Evolutionary conservation across 805 yeast species (phyloP).

Genomic region (Starmerella cellae): DNA sequence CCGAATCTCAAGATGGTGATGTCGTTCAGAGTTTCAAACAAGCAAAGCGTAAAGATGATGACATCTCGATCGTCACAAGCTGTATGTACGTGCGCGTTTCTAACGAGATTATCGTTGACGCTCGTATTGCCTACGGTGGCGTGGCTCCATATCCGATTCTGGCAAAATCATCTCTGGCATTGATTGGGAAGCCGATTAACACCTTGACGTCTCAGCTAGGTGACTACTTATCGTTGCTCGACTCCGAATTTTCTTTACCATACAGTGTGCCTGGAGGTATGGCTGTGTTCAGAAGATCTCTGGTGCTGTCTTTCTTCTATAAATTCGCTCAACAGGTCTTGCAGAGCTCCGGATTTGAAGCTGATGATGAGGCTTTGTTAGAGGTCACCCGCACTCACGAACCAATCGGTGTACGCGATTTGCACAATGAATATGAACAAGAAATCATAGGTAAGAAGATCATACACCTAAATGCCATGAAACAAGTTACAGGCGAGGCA

Average conservation of each 20-base stretch:
- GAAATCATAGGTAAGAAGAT: constrained; percentile 31
- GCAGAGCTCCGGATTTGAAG: constrained; percentile 7
- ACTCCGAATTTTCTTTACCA: constrained; percentile 31
- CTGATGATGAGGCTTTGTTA: constrained; percentile 24
- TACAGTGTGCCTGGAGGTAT: constrained; percentile 39
- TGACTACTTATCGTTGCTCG: constrained; percentile 19
- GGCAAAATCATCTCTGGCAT: constrained; percentile 28
- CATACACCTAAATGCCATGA: constrained; percentile 35
- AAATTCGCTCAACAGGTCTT: constrained; percentile 31
- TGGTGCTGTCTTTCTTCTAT: constrained; percentile 36
- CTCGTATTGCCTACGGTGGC: constrained; percentile 35
- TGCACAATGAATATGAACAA: constrained; percentile 30
- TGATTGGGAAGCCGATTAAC: constrained; percentile 19
- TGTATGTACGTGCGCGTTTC: constrained; percentile 26
- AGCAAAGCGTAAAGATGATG: constrained; percentile 39
- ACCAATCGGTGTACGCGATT: constrained; percentile 31
- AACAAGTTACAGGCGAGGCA: constrained; percentile 39
- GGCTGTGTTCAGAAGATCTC: constrained; percentile 36
- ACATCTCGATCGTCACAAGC: constrained; percentile 37
- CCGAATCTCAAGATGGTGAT: constrained; percentile 30
- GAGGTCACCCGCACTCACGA: constrained; percentile 29
- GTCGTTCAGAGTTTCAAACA: constrained; percentile 34
- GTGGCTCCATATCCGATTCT: constrained; percentile 37
- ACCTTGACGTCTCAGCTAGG: constrained; percentile 3
- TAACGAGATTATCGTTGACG: constrained; percentile 16